A percentile compares a stretch with the other conserved stretches of the same genome.
Evolutionary conservation across 306 rosid genomes (phyloP).

Genomic region (Lithocarpus polystachyus): DNA sequence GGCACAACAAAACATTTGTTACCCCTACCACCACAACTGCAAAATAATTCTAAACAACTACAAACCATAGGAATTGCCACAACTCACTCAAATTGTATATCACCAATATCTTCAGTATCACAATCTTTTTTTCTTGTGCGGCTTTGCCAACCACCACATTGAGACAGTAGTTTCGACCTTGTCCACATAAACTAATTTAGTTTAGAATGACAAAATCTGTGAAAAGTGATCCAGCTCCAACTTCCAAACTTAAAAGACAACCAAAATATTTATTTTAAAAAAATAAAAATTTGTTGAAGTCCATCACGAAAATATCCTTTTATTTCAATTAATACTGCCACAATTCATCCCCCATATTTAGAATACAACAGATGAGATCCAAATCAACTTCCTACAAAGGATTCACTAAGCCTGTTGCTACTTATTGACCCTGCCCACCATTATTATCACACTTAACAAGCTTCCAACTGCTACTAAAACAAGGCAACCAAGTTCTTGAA

Average conservation of each 20-base stretch:
- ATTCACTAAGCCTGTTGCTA: not conserved
- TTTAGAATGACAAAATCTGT: not conserved
- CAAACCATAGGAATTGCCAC: too few relatives aligned
- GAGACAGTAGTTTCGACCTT: not conserved
- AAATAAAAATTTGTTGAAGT: not conserved
- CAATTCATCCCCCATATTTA: not conserved
- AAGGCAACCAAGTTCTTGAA: not conserved
- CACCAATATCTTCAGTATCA: not conserved
- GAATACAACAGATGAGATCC: not conserved
- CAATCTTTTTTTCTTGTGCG: not conserved
- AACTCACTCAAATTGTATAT: too few relatives aligned
- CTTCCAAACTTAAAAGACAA: not conserved
- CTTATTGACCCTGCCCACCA: not conserved
- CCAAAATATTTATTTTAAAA: not conserved
- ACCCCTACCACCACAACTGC: too few relatives aligned
- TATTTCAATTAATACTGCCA: not conserved
- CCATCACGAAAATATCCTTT: not conserved
- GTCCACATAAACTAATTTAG: not conserved
- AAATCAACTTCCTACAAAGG: not conserved
- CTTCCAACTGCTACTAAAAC: not conserved
- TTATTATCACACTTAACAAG: not conserved
- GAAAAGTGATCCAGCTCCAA: not conserved
- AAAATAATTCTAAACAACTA: too few relatives aligned
- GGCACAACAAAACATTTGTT: too few relatives aligned
- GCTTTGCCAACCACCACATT: too few relatives aligned